A percentile compares a stretch with the other conserved stretches of the same genome.
Conservation (phyloP, 2,329 filamentous ascomycete species). For the Eutypa lata region DNA sequence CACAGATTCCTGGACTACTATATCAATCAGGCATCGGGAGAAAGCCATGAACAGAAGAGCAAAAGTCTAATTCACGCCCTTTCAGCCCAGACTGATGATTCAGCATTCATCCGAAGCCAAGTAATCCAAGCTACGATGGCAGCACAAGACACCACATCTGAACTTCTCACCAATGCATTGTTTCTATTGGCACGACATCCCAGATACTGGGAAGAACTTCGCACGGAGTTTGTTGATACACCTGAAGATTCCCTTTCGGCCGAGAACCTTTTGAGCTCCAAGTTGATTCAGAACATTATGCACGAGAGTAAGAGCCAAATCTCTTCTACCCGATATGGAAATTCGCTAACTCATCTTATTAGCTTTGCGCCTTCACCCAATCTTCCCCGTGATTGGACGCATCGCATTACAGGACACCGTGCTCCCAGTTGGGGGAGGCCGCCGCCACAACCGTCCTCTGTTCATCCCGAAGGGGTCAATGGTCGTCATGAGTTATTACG, state of each 20-base stretch:
- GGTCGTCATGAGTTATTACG: conserved; percentile 7
- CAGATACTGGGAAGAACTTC: conserved; percentile 7
- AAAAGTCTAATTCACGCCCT: conserved; percentile 5
- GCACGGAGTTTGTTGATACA: conserved; percentile 5
- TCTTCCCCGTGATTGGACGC: conserved; percentile 8
- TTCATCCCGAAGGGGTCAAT: conserved; percentile 9
- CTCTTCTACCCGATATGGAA: not conserved
- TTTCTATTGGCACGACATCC: conserved; percentile 9
- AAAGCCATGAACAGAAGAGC: not conserved
- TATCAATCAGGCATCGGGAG: conserved; percentile 2
- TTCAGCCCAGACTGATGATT: conserved; percentile 3
- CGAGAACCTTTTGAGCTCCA: conserved; percentile 1
- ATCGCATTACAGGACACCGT: conserved; percentile 6
- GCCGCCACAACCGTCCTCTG: not conserved
- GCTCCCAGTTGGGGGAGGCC: conserved; percentile 9
- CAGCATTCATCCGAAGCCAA: conserved; percentile 7
- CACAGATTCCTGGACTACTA: conserved; percentile 9
- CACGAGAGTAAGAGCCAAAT: conserved; percentile 6
- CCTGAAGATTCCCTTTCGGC: not conserved
- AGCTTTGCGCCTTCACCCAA: conserved; percentile 11
- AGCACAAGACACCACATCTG: conserved; percentile 13
- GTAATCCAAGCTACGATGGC: conserved; percentile 13
- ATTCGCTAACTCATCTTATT: not conserved
- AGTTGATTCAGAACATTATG: conserved; percentile 5
- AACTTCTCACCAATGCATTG: conserved; percentile 7